phyloP scores from a whole-genome alignment of 805 yeast species.

The Candida maesae region DNA sequence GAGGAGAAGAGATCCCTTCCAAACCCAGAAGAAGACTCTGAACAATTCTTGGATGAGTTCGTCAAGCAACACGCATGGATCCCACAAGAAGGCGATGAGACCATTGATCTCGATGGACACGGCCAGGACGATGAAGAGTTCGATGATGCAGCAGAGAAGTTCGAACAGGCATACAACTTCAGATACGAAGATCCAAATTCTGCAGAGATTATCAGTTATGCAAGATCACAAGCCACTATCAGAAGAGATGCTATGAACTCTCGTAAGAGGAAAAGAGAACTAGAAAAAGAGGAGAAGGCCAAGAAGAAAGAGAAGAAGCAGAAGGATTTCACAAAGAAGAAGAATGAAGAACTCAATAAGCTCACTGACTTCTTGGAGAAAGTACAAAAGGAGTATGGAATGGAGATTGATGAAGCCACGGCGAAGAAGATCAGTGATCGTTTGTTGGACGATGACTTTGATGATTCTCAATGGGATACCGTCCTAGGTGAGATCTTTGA shows the following conservation, averaged over 20 bases:
- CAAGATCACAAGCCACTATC: conserved; percentile 89
- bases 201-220: conserved; percentile 89
- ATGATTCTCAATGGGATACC: conserved; percentile 86
- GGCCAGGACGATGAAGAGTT: conserved; percentile 73
- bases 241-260: conserved; percentile 68
- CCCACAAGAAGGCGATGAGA: conserved; percentile 62
- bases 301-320: conserved; percentile 53
- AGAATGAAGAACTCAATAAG: conserved; percentile 70
- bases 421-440: conserved; percentile 68
- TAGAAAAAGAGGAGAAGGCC: conserved; percentile 50
- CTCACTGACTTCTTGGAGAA: conserved; percentile 60
- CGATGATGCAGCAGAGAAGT: conserved; percentile 86
- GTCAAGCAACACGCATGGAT: conserved; percentile 85
- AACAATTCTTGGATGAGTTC: conserved; percentile 69
- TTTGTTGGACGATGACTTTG: conserved; percentile 82
- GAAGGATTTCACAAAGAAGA: conserved; percentile 63
- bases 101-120: conserved; percentile 43
- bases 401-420: conserved; percentile 50
- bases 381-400: conserved; percentile 40
- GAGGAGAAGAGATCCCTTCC: conserved; percentile 46
- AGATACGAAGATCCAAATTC: conserved; percentile 90
- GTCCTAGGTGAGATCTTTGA: conserved; percentile 82
- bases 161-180: conserved; percentile 91
- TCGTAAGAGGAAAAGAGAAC: conserved; percentile 80
- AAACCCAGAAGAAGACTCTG: conserved; percentile 58